Base-by-base conservation (phyloP, 164 flowering plant species). In the Macadamia tetraphylla region DNA sequence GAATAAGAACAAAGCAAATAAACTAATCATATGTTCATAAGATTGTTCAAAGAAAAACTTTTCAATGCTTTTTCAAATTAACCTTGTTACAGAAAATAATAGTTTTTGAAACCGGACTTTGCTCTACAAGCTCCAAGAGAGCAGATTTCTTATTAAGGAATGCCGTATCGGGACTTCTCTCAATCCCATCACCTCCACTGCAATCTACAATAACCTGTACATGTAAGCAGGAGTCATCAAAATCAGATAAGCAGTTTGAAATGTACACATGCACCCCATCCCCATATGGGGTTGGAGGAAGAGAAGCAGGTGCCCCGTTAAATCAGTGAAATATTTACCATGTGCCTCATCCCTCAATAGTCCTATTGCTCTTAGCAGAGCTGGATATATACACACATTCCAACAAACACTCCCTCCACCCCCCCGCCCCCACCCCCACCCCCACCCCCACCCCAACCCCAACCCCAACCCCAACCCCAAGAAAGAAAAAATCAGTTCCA, bases 31-130 rank as follows among this genome's bases (percentile, higher is more conserved):
- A 23, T 23, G 23, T 23, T 23, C 23, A 23, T 23, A 57, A 18
- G 35, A 29, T 13, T 32, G 44, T 46, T 44, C 9, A 29, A 48
- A 57, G 6, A 11, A 17, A 23, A 52, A 44, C 35, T 43, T 59
- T 18, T 40, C 8, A 29, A 17, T 29, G 44, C 13, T 42, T 58
- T 29, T 59, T 60, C 51, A 64, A 71, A 42, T 67, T 46, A 70
- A 90, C 99, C 88, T 90, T 95, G 83, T 92, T 95, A 73, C 99
- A 95, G 82, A 95, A 95, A 48, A 95, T 57, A 48, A 95, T 95
- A 8, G 94, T 89, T 79, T 80, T 95, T 23, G 83, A 48, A 70
- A 88, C 98, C 64, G 88, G 88, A 63, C 72, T 84, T 77, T 79
- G 82, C 73, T 85, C 88, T 58, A 80, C 80, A 70, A 95, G 81